Conservation (phyloP, 1,284 basidiomycete species). For the Trichosporon coremiiforme region DNA sequence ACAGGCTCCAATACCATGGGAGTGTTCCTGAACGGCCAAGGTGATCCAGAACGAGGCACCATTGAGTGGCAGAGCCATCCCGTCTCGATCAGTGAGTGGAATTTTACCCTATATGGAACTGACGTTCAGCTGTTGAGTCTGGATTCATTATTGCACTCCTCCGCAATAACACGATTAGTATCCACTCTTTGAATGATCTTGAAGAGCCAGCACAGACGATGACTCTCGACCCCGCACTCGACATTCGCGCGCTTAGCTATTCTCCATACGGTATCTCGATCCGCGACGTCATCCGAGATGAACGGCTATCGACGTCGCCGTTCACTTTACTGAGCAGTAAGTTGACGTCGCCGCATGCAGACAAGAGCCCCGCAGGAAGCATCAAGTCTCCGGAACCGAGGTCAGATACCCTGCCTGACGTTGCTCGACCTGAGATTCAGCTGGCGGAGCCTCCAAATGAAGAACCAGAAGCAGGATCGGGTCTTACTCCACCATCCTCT, state of each 20-base stretch:
- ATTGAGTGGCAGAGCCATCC: constrained; percentile 81
- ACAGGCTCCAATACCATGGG: constrained; percentile 75
- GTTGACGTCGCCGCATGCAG: constrained; percentile 30
- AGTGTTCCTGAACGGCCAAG: constrained; percentile 76
- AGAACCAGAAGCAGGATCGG: constrained; percentile 49
- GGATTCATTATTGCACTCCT: constrained; percentile 77
- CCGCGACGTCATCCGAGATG: constrained; percentile 49
- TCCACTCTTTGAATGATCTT: constrained; percentile 78
- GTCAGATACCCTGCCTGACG: background rate
- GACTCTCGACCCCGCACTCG: constrained; percentile 59
- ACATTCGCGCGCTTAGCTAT: constrained; percentile 45
- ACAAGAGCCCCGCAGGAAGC: background rate
- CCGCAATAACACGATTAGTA: constrained; percentile 73
- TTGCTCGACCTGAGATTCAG: background rate
- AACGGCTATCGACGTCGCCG: constrained; percentile 38
- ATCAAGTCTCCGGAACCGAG: background rate
- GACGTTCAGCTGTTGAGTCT: constrained; percentile 69
- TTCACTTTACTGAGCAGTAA: constrained; percentile 42
- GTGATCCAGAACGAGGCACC: constrained; percentile 85
- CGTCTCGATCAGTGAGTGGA: constrained; percentile 68
- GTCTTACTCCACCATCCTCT: constrained; percentile 49
- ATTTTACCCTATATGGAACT: background rate
- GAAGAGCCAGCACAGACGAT: constrained; percentile 69
- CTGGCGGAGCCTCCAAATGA: constrained; percentile 26
- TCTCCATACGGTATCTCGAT: constrained; percentile 55